phyloP scores from a whole-genome alignment of 306 rosid species.

The Cotoneaster glaucophyllus region DNA sequence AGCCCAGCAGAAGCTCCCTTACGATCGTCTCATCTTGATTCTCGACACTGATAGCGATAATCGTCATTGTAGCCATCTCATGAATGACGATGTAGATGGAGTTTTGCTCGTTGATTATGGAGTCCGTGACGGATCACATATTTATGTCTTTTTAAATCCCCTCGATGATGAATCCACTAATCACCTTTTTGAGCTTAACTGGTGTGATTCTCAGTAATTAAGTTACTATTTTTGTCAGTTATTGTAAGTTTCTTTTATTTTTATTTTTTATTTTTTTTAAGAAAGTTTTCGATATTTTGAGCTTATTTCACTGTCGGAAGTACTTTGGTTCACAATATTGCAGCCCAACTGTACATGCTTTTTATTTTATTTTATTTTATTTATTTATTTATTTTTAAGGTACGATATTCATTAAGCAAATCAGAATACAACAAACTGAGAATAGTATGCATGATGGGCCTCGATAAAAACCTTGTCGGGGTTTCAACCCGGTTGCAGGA shows the following conservation, averaged over 20 bases:
- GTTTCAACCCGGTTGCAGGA: too few relatives aligned
- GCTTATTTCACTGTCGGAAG: neutral
- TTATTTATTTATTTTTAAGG: too few relatives aligned
- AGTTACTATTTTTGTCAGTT: neutral
- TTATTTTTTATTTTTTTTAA: neutral
- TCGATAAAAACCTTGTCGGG: too few relatives aligned
- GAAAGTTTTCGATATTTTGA: neutral
- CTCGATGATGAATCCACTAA: constrained; percentile 29
- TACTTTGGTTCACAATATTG: too few relatives aligned
- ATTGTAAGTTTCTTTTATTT: too few relatives aligned
- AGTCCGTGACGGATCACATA: constrained; percentile 60
- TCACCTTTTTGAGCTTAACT: constrained; percentile 7
- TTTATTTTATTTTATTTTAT: too few relatives aligned
- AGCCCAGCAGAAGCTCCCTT: constrained; percentile 52
- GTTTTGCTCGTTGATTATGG: constrained; percentile 46
- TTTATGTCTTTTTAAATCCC: constrained; percentile 48
- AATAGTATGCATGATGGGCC: too few relatives aligned
- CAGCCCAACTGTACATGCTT: too few relatives aligned
- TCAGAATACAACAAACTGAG: too few relatives aligned
- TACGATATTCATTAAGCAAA: too few relatives aligned
- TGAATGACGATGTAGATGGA: constrained; percentile 25
- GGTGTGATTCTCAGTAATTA: neutral
- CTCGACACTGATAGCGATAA: constrained; percentile 17
- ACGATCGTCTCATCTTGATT: constrained; percentile 48
- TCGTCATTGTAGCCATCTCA: constrained; percentile 3